These are phyloP conservation scores for Aspergillus neoniger DNA, from an alignment of 2,329 filamentous ascomycete species.

Conservation along the genomic window DNA sequence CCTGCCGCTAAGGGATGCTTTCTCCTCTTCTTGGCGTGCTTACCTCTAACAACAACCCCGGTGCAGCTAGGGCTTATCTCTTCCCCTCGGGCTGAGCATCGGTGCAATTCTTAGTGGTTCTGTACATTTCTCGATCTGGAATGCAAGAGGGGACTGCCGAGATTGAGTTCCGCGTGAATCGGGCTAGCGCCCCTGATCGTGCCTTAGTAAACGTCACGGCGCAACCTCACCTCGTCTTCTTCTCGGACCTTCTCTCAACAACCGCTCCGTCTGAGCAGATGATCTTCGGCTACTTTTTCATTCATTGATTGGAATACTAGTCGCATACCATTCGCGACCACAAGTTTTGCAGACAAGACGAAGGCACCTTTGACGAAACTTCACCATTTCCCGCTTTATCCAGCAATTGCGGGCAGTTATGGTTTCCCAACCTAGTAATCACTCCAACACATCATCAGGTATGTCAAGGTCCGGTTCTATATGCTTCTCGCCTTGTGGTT, in stretches of 20 bases:
- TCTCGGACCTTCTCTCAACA: constrained; percentile 20
- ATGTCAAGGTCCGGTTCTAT: constrained; percentile 15
- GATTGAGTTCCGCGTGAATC: constrained; percentile 27
- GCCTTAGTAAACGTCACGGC: constrained; percentile 38
- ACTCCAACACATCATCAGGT: constrained; percentile 25
- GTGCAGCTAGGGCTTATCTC: constrained; percentile 14
- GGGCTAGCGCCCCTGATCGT: constrained; percentile 27
- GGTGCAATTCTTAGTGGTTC: constrained; percentile 1
- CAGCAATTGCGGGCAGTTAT: constrained; percentile 20
- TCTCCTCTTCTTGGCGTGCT: constrained; percentile 27
- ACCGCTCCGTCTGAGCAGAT: constrained; percentile 13
- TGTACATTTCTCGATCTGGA: constrained; percentile 8
- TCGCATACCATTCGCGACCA: constrained; percentile 21
- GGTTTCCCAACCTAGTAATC: constrained; percentile 25
- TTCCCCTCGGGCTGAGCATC: constrained; percentile 16
- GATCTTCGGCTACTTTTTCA: constrained; percentile 12
- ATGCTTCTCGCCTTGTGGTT: neutral
- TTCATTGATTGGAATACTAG: constrained; percentile 10
- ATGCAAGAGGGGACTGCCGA: constrained; percentile 14
- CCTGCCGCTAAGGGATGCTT: constrained; percentile 14
- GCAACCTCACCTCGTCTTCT: constrained; percentile 33
- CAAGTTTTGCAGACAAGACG: neutral
- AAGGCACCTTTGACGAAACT: neutral
- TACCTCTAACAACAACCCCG: constrained; percentile 9
- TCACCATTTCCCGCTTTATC: constrained; percentile 18